Conservation (phyloP, 495 filamentous ascomycete genomes). For the Penicillium coprophilum region DNA sequence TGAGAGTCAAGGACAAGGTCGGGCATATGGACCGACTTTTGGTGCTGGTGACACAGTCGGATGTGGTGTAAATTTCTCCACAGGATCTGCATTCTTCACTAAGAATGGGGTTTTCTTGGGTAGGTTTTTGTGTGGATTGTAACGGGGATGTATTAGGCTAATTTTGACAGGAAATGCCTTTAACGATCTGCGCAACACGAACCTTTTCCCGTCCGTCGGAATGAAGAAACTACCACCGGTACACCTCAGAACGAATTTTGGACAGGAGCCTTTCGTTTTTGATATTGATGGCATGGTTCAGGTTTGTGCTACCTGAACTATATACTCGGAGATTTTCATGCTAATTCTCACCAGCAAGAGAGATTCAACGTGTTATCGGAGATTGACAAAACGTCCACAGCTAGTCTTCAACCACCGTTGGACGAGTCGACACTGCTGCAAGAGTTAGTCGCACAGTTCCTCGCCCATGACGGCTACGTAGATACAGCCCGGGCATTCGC, state of each 20-base stretch:
- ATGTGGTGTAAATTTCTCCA: constrained; percentile 91
- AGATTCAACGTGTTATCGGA: constrained; percentile 57
- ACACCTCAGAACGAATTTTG: constrained; percentile 86
- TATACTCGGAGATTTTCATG: background rate
- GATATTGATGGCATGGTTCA: constrained; percentile 88
- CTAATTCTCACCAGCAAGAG: constrained; percentile 53
- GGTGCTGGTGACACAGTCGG: constrained; percentile 78
- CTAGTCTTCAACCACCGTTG: constrained; percentile 62
- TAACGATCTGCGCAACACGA: constrained; percentile 65
- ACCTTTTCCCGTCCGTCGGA: constrained; percentile 84
- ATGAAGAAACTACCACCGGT: constrained; percentile 83
- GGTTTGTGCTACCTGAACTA: constrained; percentile 42
- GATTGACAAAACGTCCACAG: constrained; percentile 51
- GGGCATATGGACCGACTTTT: constrained; percentile 74
- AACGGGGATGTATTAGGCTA: background rate
- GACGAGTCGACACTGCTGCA: constrained; percentile 80
- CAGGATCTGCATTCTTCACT: constrained; percentile 86
- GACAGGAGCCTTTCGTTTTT: constrained; percentile 83
- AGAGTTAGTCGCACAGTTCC: constrained; percentile 78
- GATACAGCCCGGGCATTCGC: constrained; percentile 89
- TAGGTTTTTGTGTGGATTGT: constrained; percentile 38
- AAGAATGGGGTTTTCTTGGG: constrained; percentile 84
- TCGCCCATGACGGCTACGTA: constrained; percentile 96
- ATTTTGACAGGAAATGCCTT: constrained; percentile 69
- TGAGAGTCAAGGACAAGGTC: constrained; percentile 63